Evolutionary conservation across 2,329 filamentous ascomycete genomes (phyloP).

Genomic region (Thelonectria olida): DNA sequence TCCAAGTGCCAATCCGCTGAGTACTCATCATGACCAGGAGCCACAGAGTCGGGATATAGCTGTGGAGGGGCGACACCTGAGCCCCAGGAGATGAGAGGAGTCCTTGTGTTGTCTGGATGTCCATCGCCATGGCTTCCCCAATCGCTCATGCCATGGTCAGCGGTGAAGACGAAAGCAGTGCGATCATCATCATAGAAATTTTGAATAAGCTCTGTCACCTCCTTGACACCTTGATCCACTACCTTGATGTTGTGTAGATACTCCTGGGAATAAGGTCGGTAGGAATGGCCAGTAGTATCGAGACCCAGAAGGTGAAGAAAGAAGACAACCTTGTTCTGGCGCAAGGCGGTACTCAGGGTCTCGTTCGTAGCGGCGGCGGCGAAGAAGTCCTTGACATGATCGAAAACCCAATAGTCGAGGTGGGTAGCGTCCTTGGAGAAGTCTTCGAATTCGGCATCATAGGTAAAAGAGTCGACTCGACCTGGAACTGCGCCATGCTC

Average conservation of each 20-base stretch:
- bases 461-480: constrained; percentile 86
- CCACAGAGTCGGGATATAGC: constrained; percentile 61
- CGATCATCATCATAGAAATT: constrained; percentile 86
- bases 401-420: constrained; percentile 95
- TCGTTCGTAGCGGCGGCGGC: constrained; percentile 79
- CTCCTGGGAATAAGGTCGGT: constrained; percentile 92
- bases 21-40: constrained; percentile 89
- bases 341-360: constrained; percentile 75
- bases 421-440: constrained; percentile 84
- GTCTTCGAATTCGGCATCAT: constrained; percentile 87
- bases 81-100: constrained; percentile 92
- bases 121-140: constrained; percentile 99
- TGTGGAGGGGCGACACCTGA: constrained; percentile 85
- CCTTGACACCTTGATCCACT: constrained; percentile 88
- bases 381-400: constrained; percentile 89
- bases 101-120: constrained; percentile 95
- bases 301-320: constrained; percentile 93
- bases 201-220: constrained; percentile 83
- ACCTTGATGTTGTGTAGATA: constrained; percentile 95
- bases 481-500: constrained; percentile 90
- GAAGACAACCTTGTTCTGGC: constrained; percentile 89
- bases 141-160: constrained; percentile 98
- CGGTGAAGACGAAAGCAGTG: constrained; percentile 96
- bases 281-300: constrained; percentile 88
- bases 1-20: constrained; percentile 90